A percentile compares a stretch with the other conserved stretches of the same genome.
phyloP scores from a whole-genome alignment of 257 asterid species.

The Primulina eburnea region DNA sequence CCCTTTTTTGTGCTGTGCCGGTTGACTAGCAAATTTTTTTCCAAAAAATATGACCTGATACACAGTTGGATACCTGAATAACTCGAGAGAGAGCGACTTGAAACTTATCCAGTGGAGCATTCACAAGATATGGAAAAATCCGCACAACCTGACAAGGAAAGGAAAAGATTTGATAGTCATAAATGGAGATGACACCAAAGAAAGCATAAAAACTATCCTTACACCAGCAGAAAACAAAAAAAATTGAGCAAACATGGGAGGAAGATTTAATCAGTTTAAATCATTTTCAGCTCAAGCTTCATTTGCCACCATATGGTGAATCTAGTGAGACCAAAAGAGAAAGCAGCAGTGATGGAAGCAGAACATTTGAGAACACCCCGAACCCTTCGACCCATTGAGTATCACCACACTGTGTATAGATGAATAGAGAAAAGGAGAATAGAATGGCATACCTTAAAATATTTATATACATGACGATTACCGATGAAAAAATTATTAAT shows the following conservation, averaged over 20 bases:
- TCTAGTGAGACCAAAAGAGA: not conserved
- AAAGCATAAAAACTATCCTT: not conserved
- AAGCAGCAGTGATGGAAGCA: not conserved
- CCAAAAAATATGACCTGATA: constrained; percentile 15
- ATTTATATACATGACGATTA: not conserved
- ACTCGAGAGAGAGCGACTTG: constrained; percentile 72
- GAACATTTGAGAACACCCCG: not conserved
- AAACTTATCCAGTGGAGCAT: constrained; percentile 73
- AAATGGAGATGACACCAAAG: constrained; percentile 4
- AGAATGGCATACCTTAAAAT: not conserved
- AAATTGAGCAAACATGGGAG: not conserved
- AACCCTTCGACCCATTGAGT: not conserved
- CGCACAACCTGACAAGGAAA: constrained; percentile 60
- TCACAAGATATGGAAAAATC: constrained; percentile 76
- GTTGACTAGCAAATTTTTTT: not conserved
- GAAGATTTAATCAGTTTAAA: constrained; percentile 10
- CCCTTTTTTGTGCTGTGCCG: not conserved
- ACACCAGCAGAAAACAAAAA: not conserved
- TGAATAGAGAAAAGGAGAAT: constrained; percentile 6
- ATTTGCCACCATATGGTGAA: not conserved
- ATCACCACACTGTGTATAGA: not conserved
- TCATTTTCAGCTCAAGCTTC: constrained; percentile 18
- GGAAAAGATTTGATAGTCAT: constrained; percentile 22
- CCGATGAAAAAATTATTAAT: not conserved
- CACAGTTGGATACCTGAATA: constrained; percentile 61